These are phyloP conservation scores for Trifolium dubium DNA, from an alignment of 306 rosid species.

Conservation along the genomic window DNA sequence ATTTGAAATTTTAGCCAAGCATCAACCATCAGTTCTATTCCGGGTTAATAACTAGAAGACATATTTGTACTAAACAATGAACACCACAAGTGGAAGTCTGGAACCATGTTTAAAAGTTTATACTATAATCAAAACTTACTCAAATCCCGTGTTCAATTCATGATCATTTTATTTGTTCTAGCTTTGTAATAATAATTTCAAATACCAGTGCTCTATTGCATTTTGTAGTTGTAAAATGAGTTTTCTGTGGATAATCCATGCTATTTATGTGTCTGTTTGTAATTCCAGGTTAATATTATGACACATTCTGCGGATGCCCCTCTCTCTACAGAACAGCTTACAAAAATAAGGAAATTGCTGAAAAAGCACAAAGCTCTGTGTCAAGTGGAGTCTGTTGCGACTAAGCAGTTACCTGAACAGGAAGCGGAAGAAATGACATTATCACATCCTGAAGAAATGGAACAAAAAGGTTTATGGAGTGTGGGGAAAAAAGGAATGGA, in stretches of 20 bases:
- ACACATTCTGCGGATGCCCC: slow-evolving; percentile 76
- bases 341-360: slow-evolving; percentile 74
- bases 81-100: not conserved
- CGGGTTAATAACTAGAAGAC: slow-evolving; percentile 6
- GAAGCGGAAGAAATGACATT: slow-evolving; percentile 46
- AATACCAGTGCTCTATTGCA: slow-evolving; percentile 35
- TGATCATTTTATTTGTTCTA: slow-evolving; percentile 30
- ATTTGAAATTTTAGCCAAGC: slow-evolving; percentile 11
- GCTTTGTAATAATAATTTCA: slow-evolving; percentile 27
- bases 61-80: not conserved
- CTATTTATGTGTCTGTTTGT: slow-evolving; percentile 38
- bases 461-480: slow-evolving; percentile 45
- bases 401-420: slow-evolving; percentile 48
- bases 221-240: slow-evolving; percentile 21
- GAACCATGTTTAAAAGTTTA: slow-evolving; percentile 27
- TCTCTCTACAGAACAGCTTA: slow-evolving; percentile 75
- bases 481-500: slow-evolving; percentile 55
- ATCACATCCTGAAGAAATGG: slow-evolving; percentile 48
- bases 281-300: slow-evolving; percentile 85
- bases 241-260: slow-evolving; percentile 33
- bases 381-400: slow-evolving; percentile 55
- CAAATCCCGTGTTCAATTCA: slow-evolving; percentile 20
- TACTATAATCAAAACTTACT: slow-evolving; percentile 1
- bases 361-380: slow-evolving; percentile 70
- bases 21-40: not conserved